Evolutionary conservation across 306 rosid genomes (phyloP), one percentile per base, ranked within the genome.

Genomic region (Acacia acuminata): DNA sequence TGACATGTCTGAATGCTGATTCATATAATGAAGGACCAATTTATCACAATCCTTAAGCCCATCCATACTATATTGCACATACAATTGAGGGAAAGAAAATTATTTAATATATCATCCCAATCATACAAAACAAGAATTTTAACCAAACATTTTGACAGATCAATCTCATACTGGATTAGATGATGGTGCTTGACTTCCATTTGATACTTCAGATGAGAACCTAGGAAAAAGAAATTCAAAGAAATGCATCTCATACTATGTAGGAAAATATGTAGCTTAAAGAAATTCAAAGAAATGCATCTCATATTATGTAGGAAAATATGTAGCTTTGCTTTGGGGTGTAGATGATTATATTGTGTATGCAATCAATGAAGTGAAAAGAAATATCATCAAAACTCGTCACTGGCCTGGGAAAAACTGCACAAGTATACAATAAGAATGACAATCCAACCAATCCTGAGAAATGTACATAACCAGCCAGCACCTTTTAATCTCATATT

Each of bases 291-390:
- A 71, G 25, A 48, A 75, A 74, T 19, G 71, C 48, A 74, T 74
- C 32, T 24, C 22, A 3, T 58, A 73, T 56, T 76, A 77, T 83
- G 7, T 53, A 44, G 34, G 60, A 75, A 67, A 64, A 65, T 16
- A 73, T 70, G 73, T 88, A 94, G 97, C 94, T 82, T 90, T 45
- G 53, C 22, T 82, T 86, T 95, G 81, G 97, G 63, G 79, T 69
- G 83, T 69, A 96, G 88, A 89, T 90, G 84, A 83, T 85, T 89
- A 75, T 92, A 94, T 79, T n/a, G n/a, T n/a, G n/a, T n/a, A 96
- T 92, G 91, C 99, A 96, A 73, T 94, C 98, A 36, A 96, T 90
- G 51, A 91, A 96, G 92, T 96, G 99, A 85, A 89, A 92, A 56
- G 94, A 61, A 75, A 96, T 80, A 87, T 96, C 98, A 42, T 96